Percentiles rank a stretch among this genome's conserved stretches.
phyloP scores from a whole-genome alignment of 257 asterid genomes.

The Capsicum pubescens region DNA sequence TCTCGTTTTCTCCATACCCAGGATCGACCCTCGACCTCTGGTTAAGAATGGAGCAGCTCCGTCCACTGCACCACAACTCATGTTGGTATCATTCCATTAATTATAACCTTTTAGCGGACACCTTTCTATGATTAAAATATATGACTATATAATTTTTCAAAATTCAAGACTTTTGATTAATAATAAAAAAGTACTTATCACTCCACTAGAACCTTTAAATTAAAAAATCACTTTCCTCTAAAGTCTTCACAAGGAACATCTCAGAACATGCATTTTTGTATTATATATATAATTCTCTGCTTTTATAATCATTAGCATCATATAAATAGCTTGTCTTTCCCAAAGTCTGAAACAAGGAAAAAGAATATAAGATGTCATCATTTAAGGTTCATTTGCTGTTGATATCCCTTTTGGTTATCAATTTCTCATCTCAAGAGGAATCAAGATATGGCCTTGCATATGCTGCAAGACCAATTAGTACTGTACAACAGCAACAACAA shows the following conservation, averaged over 20 bases:
- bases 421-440: conserved; percentile 3
- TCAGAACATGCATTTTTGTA: not conserved
- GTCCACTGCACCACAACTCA: too few relatives aligned
- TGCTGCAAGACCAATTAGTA: conserved; percentile 11
- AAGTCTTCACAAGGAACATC: conserved; percentile 21
- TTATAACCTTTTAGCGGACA: too few relatives aligned
- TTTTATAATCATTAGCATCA: not conserved
- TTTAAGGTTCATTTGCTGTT: not conserved
- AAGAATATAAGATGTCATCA: not conserved
- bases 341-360: not conserved
- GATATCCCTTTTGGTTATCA: conserved; percentile 4
- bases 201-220: not conserved
- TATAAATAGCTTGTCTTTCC: conserved; percentile 1
- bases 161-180: too few relatives aligned
- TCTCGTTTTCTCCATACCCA: too few relatives aligned
- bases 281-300: not conserved
- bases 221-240: not conserved
- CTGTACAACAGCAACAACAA: not conserved
- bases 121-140: too few relatives aligned
- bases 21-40: too few relatives aligned
- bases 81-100: too few relatives aligned
- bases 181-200: too few relatives aligned
- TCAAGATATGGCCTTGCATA: conserved; percentile 3
- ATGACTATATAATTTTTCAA: too few relatives aligned
- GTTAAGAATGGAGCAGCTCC: too few relatives aligned